Conservation (phyloP, 768 basidiomycete species). For the Amanita exitialis region DNA sequence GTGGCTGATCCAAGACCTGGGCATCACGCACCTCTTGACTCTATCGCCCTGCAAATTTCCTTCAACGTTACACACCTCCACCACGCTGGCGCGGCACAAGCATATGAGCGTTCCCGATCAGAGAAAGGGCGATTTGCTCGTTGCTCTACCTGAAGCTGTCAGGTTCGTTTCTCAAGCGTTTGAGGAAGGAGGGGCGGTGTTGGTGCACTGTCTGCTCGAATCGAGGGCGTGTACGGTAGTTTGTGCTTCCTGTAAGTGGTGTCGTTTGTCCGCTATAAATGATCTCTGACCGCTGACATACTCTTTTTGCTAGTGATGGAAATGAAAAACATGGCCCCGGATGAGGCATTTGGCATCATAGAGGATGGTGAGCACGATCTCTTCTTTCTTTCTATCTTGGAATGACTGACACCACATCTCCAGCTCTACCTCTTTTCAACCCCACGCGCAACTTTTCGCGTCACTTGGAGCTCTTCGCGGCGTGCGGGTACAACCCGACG, state of each 20-base stretch:
- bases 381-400: too few species aligned
- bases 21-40: constrained; percentile 43
- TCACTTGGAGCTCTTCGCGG: constrained; percentile 36
- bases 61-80: constrained; percentile 13
- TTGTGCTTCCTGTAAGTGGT: constrained; percentile 42
- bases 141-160: constrained; percentile 36
- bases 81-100: constrained; percentile 25
- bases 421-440: constrained; percentile 47
- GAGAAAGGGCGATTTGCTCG: constrained; percentile 28
- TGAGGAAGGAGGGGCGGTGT: constrained; percentile 30
- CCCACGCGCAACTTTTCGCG: constrained; percentile 34
- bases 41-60: constrained; percentile 41
- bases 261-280: not conserved
- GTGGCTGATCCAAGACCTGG: constrained; percentile 39
- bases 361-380: constrained; percentile 27
- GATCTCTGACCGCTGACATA: not conserved
- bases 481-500: constrained; percentile 29
- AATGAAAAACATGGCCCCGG: constrained; percentile 23
- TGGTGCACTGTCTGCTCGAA: constrained; percentile 47
- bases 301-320: constrained; percentile 32
- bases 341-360: constrained; percentile 29
- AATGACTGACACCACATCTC: not conserved
- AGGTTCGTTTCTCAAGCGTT: constrained; percentile 34
- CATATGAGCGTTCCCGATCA: constrained; percentile 32
- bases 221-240: constrained; percentile 41